These are phyloP conservation scores for Quercus lobata DNA, from an alignment of 331 rosid species.

Conservation along the genomic window DNA sequence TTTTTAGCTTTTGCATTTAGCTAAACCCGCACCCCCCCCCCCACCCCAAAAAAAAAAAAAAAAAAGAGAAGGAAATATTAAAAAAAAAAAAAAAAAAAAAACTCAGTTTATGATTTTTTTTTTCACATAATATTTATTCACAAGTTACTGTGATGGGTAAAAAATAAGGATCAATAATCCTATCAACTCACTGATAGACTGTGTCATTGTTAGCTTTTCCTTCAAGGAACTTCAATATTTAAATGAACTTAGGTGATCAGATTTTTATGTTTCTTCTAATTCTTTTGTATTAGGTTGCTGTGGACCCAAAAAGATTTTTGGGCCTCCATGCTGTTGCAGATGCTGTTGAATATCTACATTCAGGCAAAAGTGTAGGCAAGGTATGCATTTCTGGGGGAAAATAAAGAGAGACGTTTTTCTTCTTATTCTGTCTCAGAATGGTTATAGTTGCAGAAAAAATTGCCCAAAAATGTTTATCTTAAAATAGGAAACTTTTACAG, in stretches of 20 bases:
- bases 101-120: no score
- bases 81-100: no score
- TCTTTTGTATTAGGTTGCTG: conserved; percentile 43
- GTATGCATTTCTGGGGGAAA: conserved; percentile 30
- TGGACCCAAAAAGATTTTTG: conserved; percentile 77
- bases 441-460: not conserved
- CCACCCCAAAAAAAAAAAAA: no score
- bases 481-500: conserved; percentile 33
- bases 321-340: conserved; percentile 73
- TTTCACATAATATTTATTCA: no score
- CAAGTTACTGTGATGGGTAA: not conserved
- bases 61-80: no score
- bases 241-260: not conserved
- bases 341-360: conserved; percentile 95
- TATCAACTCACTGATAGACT: not conserved
- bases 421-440: not conserved
- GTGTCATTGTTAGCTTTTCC: not conserved
- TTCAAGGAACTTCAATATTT: not conserved
- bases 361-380: conserved; percentile 96
- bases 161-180: not conserved
- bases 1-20: not conserved
- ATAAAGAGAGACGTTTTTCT: not conserved
- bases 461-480: not conserved
- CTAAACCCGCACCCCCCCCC: no score
- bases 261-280: not conserved